Conservation (phyloP, 225 moss, liverwort and hornwort genomes). For the Sphagnum contortum region DNA sequence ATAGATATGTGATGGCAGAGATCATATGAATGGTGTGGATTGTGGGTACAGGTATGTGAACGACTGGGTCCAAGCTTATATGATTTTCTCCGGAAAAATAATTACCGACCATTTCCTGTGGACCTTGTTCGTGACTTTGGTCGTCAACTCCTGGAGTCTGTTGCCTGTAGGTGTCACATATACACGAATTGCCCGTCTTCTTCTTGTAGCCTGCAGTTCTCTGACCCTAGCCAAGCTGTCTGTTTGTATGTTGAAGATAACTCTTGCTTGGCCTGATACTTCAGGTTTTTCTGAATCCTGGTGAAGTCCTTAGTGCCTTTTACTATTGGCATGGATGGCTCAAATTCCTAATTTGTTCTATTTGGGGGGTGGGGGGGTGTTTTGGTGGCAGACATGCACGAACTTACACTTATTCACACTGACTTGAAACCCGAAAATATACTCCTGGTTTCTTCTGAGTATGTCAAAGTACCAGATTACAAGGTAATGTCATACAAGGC, state of each 20-base stretch:
- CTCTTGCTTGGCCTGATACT: no score
- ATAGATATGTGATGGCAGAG: no score
- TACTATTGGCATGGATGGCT: no score
- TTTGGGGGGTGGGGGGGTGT: no score
- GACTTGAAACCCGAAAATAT: slow-evolving; percentile 59
- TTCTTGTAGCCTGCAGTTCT: not conserved
- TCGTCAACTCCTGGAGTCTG: slow-evolving; percentile 47
- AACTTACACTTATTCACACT: slow-evolving; percentile 47
- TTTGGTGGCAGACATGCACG: slow-evolving; percentile 41
- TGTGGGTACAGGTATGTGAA: slow-evolving; percentile 33
- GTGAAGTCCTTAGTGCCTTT: no score
- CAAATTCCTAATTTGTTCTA: no score
- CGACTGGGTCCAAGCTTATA: slow-evolving; percentile 49
- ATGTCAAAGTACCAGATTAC: slow-evolving; percentile 40
- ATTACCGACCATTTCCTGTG: slow-evolving; percentile 47
- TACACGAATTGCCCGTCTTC: no score
- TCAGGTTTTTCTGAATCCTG: no score
- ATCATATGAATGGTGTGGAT: no score
- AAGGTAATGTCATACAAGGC: slow-evolving; percentile 17
- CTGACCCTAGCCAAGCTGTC: no score
- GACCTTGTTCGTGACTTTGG: slow-evolving; percentile 51
- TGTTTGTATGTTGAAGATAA: no score
- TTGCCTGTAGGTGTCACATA: slow-evolving; percentile 30
- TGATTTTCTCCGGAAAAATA: slow-evolving; percentile 47
- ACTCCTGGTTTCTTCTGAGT: slow-evolving; percentile 44